Conservation (phyloP, 139 green algal species). For the Chlorella sp. region DNA sequence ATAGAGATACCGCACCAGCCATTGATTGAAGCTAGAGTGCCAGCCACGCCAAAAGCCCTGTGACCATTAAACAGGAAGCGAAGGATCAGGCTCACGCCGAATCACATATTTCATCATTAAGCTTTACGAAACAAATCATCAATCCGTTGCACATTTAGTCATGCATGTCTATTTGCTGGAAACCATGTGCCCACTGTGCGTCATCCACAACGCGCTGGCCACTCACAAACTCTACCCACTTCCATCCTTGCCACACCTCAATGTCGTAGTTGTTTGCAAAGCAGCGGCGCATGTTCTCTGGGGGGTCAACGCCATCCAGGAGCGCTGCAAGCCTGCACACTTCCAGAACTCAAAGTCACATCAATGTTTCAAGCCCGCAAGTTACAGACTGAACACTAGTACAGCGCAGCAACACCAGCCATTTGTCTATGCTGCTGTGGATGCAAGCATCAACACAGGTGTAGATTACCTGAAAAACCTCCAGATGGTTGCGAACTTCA, state of each 20-base stretch:
- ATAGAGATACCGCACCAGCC: constrained; percentile 95
- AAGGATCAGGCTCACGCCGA: background rate
- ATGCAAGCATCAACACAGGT: background rate
- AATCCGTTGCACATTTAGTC: no score
- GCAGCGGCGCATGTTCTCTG: constrained; percentile 95
- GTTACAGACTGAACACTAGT: background rate
- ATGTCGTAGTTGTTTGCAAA: constrained; percentile 96
- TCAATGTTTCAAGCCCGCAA: background rate
- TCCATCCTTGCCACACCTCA: constrained; percentile 51
- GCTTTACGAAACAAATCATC: background rate
- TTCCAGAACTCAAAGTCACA: background rate
- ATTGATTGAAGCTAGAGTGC: constrained; percentile 95
- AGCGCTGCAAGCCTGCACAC: constrained; percentile 64
- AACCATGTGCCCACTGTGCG: no score
- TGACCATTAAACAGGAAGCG: background rate
- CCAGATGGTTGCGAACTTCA: constrained; percentile 92
- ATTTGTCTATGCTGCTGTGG: background rate
- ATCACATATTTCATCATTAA: background rate
- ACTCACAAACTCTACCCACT: background rate
- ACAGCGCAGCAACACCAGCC: background rate
- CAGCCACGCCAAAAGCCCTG: constrained; percentile 93
- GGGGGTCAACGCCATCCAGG: constrained; percentile 79
- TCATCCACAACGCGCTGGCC: no score
- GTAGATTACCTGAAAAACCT: constrained; percentile 67
- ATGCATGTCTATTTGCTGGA: no score